Evolutionary conservation across 148 eudicot species (phyloP), one percentile per base, ranked within the genome.

Genomic region (Rhododendron kiyosumense): DNA sequence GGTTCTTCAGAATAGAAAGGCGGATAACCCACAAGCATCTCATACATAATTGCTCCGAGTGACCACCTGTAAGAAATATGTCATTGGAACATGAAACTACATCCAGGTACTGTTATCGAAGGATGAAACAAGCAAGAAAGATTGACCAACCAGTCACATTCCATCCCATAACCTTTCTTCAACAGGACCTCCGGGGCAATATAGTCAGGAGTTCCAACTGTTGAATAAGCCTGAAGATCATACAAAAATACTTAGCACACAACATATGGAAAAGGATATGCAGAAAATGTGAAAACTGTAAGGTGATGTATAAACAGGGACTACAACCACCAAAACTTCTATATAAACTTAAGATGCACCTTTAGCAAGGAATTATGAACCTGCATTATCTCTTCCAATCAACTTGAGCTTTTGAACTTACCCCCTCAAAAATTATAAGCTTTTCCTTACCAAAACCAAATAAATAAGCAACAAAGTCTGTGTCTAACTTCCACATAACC

Each of bases 1-100:
- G 88, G 86, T 78, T 87, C 91, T 80, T 89, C 89, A 59, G 91
- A 89, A 81, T 87, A 89, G 81, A 89, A 89, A 73, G 91, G 91
- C 14, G 91, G 91, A 74, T 89, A 89, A 17, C 91, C 91, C 67
- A 89, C 89, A 85, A 89, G 89, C 91, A 89, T 89, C 82, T 89
- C 91, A 83, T 85, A 89, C 88, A 87, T 87, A 32, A 89, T 89
- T 18, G 91, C 91, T 46, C 91, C 91, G 51, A 89, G 84, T 52
- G 91, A 89, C 91, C 91, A 89, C 91, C 91, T 89, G 71, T 26
- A 28, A 57, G 52, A 82, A 34, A 30, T 14, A 80, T 49, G 24
- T 80, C 22, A 28, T 80, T 80, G 63, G 32, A 51, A 80, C 11
- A 49, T 41, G 41, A 80, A 80, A 45, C 10, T 45, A 4, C 12